Evolutionary conservation across 768 basidiomycete genomes (phyloP).

Genomic region (Asterophora lycoperdoides): DNA sequence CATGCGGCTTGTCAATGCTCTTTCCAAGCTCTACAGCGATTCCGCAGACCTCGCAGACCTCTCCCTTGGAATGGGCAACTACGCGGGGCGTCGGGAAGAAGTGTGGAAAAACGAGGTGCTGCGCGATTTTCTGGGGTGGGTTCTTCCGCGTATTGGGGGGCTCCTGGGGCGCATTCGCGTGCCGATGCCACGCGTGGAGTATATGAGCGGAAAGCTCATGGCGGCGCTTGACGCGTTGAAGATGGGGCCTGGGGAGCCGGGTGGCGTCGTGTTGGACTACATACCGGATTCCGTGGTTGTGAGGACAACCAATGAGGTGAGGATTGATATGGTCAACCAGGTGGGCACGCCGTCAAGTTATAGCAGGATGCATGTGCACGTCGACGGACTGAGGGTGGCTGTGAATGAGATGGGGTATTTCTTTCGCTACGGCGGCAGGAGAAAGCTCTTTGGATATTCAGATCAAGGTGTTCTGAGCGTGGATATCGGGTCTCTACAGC

Average conservation of each 20-base stretch:
- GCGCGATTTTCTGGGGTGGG: constrained; percentile 30
- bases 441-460: constrained; percentile 24
- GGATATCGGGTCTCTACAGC: constrained; percentile 24
- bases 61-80: constrained; percentile 5
- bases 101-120: constrained; percentile 16
- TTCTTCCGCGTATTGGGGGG: constrained; percentile 28
- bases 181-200: constrained; percentile 37
- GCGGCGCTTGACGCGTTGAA: constrained; percentile 30
- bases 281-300: constrained; percentile 32
- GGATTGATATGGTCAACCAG: constrained; percentile 28
- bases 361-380: constrained; percentile 8
- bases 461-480: constrained; percentile 36
- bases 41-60: constrained; percentile 12
- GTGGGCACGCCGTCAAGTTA: constrained; percentile 7
- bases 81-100: constrained; percentile 5
- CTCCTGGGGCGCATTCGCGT: constrained; percentile 24
- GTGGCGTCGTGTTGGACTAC: constrained; percentile 23
- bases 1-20: constrained; percentile 12
- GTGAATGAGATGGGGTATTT: constrained; percentile 35
- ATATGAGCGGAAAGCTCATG: constrained; percentile 29
- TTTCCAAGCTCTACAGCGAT: constrained; percentile 14
- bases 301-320: constrained; percentile 33
- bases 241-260: constrained; percentile 19
- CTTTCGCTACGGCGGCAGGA: constrained; percentile 25
- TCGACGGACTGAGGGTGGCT: constrained; percentile 33